Evolutionary conservation across 2,329 filamentous ascomycete genomes (phyloP).

Genomic region (Ampelomyces quisqualis): DNA sequence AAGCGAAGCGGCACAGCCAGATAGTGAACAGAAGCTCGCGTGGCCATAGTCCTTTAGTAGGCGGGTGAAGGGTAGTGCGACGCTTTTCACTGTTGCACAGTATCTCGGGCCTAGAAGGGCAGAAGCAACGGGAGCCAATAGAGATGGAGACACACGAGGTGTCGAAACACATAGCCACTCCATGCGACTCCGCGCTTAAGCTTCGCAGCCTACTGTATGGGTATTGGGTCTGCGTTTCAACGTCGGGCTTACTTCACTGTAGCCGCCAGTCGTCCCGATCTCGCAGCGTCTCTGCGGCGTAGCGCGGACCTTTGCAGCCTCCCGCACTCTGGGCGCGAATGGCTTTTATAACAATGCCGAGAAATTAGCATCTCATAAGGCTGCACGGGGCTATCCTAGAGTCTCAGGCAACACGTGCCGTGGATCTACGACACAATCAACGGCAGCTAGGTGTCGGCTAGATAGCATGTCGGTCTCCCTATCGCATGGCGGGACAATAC

Average conservation of each 20-base stretch:
- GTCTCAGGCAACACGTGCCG: conserved; percentile 22
- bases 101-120: conserved; percentile 22
- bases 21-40: conserved; percentile 18
- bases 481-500: conserved; percentile 10
- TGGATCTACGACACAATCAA: conserved; percentile 26
- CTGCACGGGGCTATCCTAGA: conserved; percentile 15
- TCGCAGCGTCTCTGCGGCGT: conserved; percentile 28
- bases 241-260: conserved; percentile 35
- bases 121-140: conserved; percentile 39
- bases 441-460: conserved; percentile 26
- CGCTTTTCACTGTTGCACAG: conserved; percentile 22
- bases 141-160: conserved; percentile 21
- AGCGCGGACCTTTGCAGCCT: conserved; percentile 26
- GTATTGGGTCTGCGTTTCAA: conserved; percentile 41
- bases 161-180: conserved; percentile 41
- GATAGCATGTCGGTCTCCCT: conserved; percentile 16
- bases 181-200: conserved; percentile 34
- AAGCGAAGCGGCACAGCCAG: conserved; percentile 14
- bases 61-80: conserved; percentile 32
- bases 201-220: conserved; percentile 36
- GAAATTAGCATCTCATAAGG: conserved; percentile 14
- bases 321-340: conserved; percentile 15
- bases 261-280: conserved; percentile 37
- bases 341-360: conserved; percentile 7
- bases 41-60: conserved; percentile 35